These are phyloP conservation scores for Phaseolus coccineus DNA, from an alignment of 331 rosid genomes.

Conservation along the genomic window DNA sequence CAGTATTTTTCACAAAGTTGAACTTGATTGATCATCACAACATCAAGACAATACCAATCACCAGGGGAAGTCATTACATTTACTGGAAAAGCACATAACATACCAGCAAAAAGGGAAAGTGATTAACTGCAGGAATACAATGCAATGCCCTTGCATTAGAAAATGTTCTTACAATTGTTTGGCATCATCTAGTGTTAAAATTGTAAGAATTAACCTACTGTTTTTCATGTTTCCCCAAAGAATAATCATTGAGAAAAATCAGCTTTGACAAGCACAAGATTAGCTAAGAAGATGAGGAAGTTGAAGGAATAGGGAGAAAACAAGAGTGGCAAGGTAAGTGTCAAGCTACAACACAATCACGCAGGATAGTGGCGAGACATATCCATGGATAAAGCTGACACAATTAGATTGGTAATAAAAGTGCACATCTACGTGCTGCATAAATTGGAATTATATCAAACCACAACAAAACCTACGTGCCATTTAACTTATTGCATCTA, in stretches of 20 bases:
- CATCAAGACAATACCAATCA: constrained; percentile 38
- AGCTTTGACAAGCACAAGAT: not conserved
- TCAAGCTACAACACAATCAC: not conserved
- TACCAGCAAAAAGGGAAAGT: constrained; percentile 24
- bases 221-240: constrained; percentile 10
- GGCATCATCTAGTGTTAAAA: not conserved
- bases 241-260: constrained; percentile 17
- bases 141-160: not conserved
- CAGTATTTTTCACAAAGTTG: constrained; percentile 17
- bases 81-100: constrained; percentile 42
- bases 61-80: constrained; percentile 33
- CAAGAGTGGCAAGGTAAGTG: not conserved
- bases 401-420: constrained; percentile 1
- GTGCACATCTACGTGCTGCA: not conserved
- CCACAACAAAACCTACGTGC: not conserved
- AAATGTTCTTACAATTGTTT: too few species aligned
- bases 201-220: constrained; percentile 5
- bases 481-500: constrained; percentile 14
- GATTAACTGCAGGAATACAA: constrained; percentile 18
- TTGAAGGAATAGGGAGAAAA: not conserved
- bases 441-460: constrained; percentile 20
- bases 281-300: not conserved
- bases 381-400: constrained; percentile 3
- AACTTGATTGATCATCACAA: constrained; percentile 2
- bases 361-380: not conserved